Percentiles rank a stretch among this genome's conserved stretches.
phyloP scores from a whole-genome alignment of 805 yeast species.

The Phaffomyces opuntiae region DNA sequence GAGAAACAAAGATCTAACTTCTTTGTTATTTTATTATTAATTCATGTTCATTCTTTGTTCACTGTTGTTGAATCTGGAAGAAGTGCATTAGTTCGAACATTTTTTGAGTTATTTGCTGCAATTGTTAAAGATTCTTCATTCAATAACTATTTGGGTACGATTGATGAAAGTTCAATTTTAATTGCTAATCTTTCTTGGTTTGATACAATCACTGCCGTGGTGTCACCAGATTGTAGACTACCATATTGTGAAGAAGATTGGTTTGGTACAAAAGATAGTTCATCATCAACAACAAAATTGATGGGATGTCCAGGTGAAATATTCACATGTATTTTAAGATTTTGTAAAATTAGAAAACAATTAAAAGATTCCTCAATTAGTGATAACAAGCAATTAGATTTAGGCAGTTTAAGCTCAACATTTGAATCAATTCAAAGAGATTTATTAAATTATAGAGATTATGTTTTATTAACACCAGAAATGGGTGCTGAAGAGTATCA shows the following conservation, averaged over 20 bases:
- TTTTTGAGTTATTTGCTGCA: constrained; percentile 42
- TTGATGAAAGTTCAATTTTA: constrained; percentile 42
- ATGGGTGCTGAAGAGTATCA: constrained; percentile 26
- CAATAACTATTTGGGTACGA: constrained; percentile 34
- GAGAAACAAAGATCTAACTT: constrained; percentile 33
- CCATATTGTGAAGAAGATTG: constrained; percentile 47
- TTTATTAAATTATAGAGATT: constrained; percentile 40
- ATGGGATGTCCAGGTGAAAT: constrained; percentile 60
- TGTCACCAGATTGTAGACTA: constrained; percentile 48
- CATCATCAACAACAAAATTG: constrained; percentile 42
- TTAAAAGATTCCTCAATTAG: constrained; percentile 15
- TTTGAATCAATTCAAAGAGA: constrained; percentile 29
- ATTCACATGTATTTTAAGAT: constrained; percentile 37
- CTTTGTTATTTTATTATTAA: constrained; percentile 42
- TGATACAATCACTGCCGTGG: constrained; percentile 49
- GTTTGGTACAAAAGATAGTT: constrained; percentile 40
- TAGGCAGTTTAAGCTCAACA: constrained; percentile 13
- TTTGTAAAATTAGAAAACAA: constrained; percentile 32
- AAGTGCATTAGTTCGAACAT: constrained; percentile 42
- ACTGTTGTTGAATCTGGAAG: constrained; percentile 49
- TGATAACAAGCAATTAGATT: constrained; percentile 3
- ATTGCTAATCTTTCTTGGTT: constrained; percentile 52
- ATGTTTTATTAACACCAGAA: constrained; percentile 26
- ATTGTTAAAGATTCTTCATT: constrained; percentile 43
- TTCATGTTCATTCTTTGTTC: constrained; percentile 48